Evolutionary conservation across 1,139 yeast genomes (phyloP), one percentile per base, ranked within the genome.

Genomic region (Blastobotrys elegans): DNA sequence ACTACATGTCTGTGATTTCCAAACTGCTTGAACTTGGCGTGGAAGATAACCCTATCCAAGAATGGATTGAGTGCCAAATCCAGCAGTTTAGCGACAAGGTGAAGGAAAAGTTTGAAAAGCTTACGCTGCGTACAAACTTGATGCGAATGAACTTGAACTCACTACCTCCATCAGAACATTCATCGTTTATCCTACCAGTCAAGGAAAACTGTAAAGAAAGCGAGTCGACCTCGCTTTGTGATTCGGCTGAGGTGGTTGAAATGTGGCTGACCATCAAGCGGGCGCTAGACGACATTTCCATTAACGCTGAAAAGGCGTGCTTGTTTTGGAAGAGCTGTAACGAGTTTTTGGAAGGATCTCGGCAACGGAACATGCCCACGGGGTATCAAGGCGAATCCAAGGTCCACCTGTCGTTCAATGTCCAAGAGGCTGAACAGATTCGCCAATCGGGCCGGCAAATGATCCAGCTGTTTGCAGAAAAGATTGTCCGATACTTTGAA

Each of bases 21-120:
- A 79, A 77, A 55, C 67, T 86, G 30, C 67, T 82, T 46, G 86
- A 81, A 50, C 65, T 82, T 18, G 83, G 79, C 11, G 74, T 74
- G 2, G 74, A 70, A 39, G 80, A 78, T 50, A 83, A 79, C 56
- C 94, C 95, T 1, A 80, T 83, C 16, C 65, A 71, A 43, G 80
- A 75, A 41, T 84, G 88, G 77, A 71, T 82, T 29, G 68, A 73
- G 39, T 64, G 74, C 16, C 81, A 76, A 52, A 68, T 72, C 46
- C 64, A 67, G 18, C 61, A 62, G 18, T 68, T 78, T 46, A 64
- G 65, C 16, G 57, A 61, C 2, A 65, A 67, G 40, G 62, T 79
- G 31, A 65, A 65, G 21, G 71, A 72, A 13, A 66, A 66, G 30
- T 68, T 70, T 55, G 66, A 65, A 38, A 65, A 66, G 36, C 63